Percentiles rank a stretch among this genome's conserved stretches.
Evolutionary conservation across 345 rosid genomes (phyloP).

Genomic region (Odontarrhena argentea): DNA sequence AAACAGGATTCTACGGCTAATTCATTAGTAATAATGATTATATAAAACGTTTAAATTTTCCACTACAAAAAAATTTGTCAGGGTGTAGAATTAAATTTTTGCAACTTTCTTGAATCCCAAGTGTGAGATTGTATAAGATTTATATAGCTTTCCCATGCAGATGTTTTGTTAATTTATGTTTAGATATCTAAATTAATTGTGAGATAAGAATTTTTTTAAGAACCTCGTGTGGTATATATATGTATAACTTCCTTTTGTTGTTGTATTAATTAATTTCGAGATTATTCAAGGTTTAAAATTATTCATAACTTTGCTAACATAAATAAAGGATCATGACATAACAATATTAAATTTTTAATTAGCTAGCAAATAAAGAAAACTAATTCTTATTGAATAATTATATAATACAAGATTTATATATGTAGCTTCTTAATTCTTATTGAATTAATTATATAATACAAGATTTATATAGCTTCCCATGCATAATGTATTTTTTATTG

Average conservation of each 20-base stretch:
- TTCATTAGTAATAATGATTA: constrained; percentile 9
- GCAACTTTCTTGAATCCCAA: constrained; percentile 39
- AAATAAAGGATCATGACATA: not conserved
- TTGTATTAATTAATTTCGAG: not conserved
- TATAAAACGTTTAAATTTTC: not conserved
- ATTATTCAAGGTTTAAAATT: not conserved
- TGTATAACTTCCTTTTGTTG: not conserved
- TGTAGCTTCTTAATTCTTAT: too few species aligned
- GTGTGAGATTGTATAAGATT: constrained; percentile 36
- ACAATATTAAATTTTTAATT: not conserved
- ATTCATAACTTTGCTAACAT: not conserved
- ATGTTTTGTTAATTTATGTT: not conserved
- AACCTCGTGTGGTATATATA: constrained; percentile 10
- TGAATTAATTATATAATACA: too few species aligned
- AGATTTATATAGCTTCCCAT: too few species aligned
- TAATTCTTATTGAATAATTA: too few species aligned
- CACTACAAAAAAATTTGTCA: constrained; percentile 24
- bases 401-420: too few species aligned
- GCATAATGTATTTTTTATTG: too few species aligned
- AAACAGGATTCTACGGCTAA: constrained; percentile 73
- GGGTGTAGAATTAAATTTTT: constrained; percentile 25
- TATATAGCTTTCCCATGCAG: constrained; percentile 35
- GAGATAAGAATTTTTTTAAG: not conserved
- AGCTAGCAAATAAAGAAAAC: too few species aligned
- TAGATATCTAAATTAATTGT: constrained; percentile 8